Conservation (phyloP, 306 rosid genomes). For the Prunus mume region DNA sequence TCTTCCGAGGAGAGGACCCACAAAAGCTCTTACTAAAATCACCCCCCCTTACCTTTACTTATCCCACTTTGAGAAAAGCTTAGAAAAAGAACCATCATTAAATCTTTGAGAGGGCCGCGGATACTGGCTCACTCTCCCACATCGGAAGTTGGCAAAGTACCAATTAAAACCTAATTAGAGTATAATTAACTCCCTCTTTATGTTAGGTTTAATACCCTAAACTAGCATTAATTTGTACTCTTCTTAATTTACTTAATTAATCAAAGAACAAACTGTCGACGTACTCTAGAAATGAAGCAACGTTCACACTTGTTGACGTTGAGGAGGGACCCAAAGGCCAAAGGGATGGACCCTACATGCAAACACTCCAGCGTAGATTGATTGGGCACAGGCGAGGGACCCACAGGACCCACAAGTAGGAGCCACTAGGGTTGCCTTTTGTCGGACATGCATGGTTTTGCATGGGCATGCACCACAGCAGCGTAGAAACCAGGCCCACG, state of each 20-base stretch:
- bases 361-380: constrained; percentile 25
- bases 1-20: constrained; percentile 35
- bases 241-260: background rate
- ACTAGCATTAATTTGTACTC: background rate
- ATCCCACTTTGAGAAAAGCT: constrained; percentile 38
- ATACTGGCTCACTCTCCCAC: background rate
- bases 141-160: background rate
- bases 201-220: background rate
- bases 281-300: constrained; percentile 13
- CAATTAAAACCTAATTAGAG: background rate
- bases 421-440: constrained; percentile 20
- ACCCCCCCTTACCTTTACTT: constrained; percentile 38
- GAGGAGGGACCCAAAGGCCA: background rate
- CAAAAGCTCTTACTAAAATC: constrained; percentile 37
- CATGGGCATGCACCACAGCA: constrained; percentile 1
- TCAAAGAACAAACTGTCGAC: background rate
- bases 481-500: constrained; percentile 25
- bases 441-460: constrained; percentile 38
- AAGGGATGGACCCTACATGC: background rate
- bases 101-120: constrained; percentile 33
- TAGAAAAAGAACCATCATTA: constrained; percentile 56
- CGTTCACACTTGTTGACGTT: constrained; percentile 27
- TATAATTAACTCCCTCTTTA: background rate
- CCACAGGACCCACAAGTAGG: constrained; percentile 6
- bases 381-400: constrained; percentile 3